phyloP scores from a whole-genome alignment of 2,329 filamentous ascomycete genomes.

The Penicillium expansum region DNA sequence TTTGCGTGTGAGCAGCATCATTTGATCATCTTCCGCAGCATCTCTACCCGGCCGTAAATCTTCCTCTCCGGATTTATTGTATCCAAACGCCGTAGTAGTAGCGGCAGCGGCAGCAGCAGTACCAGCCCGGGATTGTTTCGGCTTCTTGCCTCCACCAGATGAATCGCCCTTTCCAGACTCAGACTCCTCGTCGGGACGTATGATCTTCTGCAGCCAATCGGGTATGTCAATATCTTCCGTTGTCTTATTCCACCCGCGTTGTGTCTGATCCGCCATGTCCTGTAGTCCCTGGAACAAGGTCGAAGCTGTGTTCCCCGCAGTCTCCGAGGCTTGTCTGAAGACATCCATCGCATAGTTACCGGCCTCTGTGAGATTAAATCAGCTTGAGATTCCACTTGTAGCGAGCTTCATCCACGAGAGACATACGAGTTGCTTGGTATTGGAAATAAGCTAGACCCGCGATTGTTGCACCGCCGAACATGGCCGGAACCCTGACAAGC shows the following conservation, averaged over 20 bases:
- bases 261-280: conserved; percentile 74
- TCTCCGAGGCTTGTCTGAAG: conserved; percentile 69
- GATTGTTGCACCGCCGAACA: conserved; percentile 85
- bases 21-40: conserved; percentile 85
- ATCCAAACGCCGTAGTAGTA: conserved; percentile 74
- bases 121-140: conserved; percentile 54
- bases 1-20: conserved; percentile 98
- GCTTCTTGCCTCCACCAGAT: conserved; percentile 47
- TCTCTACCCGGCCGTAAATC: conserved; percentile 61
- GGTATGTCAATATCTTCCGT: conserved; percentile 71
- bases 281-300: conserved; percentile 69
- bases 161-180: conserved; percentile 49
- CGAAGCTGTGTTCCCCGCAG: conserved; percentile 66
- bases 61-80: conserved; percentile 64
- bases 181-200: conserved; percentile 61
- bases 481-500: conserved; percentile 79
- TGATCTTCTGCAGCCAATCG: conserved; percentile 76
- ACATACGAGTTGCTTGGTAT: conserved; percentile 86
- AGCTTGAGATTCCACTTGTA: background rate
- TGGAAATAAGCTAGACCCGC: conserved; percentile 89
- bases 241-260: conserved; percentile 76
- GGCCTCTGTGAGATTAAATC: conserved; percentile 53
- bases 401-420: background rate
- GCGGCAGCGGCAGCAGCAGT: conserved; percentile 66
- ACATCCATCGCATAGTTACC: conserved; percentile 75